phyloP scores from a whole-genome alignment of 768 basidiomycete genomes.

The Candolleomyces aberdarensis region DNA sequence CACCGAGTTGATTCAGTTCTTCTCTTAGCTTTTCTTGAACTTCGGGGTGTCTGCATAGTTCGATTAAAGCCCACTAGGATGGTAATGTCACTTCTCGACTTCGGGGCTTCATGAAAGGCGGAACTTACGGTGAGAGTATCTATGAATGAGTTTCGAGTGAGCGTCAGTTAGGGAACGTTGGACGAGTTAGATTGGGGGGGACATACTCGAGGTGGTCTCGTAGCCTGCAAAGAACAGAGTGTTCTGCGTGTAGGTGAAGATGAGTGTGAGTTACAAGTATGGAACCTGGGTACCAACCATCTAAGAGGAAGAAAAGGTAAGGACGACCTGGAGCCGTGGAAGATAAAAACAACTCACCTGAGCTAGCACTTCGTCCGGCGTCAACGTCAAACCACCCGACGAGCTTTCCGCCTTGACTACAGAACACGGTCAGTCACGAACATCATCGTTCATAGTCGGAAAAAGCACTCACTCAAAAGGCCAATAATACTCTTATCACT shows the following conservation, averaged over 20 bases:
- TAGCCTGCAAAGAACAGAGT: constrained; percentile 33
- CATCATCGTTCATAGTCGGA: background rate
- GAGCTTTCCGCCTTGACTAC: constrained; percentile 34
- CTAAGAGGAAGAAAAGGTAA: constrained; percentile 13
- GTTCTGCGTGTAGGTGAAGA: background rate
- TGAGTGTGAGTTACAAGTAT: no score
- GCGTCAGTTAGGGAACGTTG: background rate
- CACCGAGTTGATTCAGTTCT: constrained; percentile 41
- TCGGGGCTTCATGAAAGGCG: background rate
- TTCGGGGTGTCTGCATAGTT: constrained; percentile 42
- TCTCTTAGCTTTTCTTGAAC: constrained; percentile 47
- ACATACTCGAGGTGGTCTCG: constrained; percentile 50
- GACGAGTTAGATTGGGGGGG: background rate
- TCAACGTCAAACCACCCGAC: constrained; percentile 26
- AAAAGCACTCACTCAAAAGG: constrained; percentile 24
- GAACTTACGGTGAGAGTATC: constrained; percentile 35
- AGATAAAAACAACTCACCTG: constrained; percentile 20
- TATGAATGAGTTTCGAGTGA: constrained; percentile 6
- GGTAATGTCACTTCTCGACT: background rate
- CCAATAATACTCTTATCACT: constrained; percentile 42
- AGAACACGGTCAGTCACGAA: background rate
- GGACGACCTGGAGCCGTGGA: background rate
- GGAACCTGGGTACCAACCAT: no score
- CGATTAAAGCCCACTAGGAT: constrained; percentile 56
- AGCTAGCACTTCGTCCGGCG: constrained; percentile 33